A percentile compares a stretch with the other conserved stretches of the same genome.
These are phyloP conservation scores for Hansenula lynferdii DNA, from an alignment of 1,139 yeast species.

Conservation along the genomic window DNA sequence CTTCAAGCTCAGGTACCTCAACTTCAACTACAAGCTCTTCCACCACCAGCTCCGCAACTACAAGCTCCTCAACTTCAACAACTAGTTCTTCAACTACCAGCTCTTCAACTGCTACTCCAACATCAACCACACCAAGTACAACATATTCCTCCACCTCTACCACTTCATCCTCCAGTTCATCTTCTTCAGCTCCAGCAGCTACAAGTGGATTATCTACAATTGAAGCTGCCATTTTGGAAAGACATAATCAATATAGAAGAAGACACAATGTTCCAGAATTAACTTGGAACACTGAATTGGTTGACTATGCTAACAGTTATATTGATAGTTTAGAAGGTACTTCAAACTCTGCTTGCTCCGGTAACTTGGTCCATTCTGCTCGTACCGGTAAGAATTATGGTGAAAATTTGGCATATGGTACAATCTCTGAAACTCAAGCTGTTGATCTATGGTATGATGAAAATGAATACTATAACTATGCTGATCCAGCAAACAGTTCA, in stretches of 20 bases:
- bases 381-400: constrained; percentile 46
- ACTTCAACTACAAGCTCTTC: too few relatives aligned
- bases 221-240: constrained; percentile 40
- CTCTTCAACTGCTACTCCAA: too few relatives aligned
- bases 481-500: constrained; percentile 38
- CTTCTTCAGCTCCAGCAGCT: too few relatives aligned
- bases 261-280: constrained; percentile 45
- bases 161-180: too few relatives aligned
- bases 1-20: constrained; percentile 8
- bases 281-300: constrained; percentile 43
- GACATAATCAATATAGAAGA: constrained; percentile 50
- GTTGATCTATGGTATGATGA: constrained; percentile 68
- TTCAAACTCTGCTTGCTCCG: constrained; percentile 47
- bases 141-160: too few relatives aligned
- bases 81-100: too few relatives aligned
- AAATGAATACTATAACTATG: constrained; percentile 44
- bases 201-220: constrained; percentile 20
- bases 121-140: too few relatives aligned
- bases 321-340: constrained; percentile 43
- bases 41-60: too few relatives aligned
- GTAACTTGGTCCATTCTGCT: constrained; percentile 54
- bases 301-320: constrained; percentile 36
- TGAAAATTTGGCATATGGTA: constrained; percentile 59
- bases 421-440: constrained; percentile 41
- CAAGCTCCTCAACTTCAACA: too few relatives aligned